Base-by-base conservation (phyloP, 2,329 filamentous ascomycete species). In the Paraconiothyrium sp. region DNA sequence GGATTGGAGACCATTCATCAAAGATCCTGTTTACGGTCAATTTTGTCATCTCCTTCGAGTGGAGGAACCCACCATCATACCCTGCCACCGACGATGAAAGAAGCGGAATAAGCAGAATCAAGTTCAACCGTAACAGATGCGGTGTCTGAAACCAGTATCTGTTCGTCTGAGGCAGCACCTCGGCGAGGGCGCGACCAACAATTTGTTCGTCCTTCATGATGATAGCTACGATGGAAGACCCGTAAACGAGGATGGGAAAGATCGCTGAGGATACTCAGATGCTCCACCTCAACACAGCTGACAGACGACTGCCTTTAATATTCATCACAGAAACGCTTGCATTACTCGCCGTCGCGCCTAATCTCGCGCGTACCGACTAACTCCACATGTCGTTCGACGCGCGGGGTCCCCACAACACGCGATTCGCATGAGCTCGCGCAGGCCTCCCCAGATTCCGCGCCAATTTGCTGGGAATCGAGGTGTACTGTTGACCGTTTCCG, bases 101-200 rank as follows among this genome's bases (percentile, higher is more conserved):
- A 3, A 83, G 69, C 0, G 82, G 81, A 1, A 84, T 66, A 4
- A 83, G 56, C 0, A 84, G 75, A 14, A 82, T 69, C 9, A 83
- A 66, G 57, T 84, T 84, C 8, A 84, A 76, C 35, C 76, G 68
- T 7, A 83, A 66, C 1, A 85, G 70, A 71, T 84, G 81, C 0
- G 76, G 73, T 3, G 75, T 72, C 4, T 76, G 74, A 58, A 79
- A 83, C 83, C 83, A 84, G 34, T 75, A 74, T 35, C 73, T 75
- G 34, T 73, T 65, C 54, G 81, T 74, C 30, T 78, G 59, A n/a
- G 83, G 83, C 4, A 84, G 72, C 8, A 84, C 74, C 50, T 75
- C 71, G 14, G 73, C 74, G 13, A 77, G 64, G 8, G 69, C 62
- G 16, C 58, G 57, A 11, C 75, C 74, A 27, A 76, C 75, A 44